Evolutionary conservation across 2,329 filamentous ascomycete genomes (phyloP), one percentile per base, ranked within the genome.

Genomic region (Calonectria fujianensis): DNA sequence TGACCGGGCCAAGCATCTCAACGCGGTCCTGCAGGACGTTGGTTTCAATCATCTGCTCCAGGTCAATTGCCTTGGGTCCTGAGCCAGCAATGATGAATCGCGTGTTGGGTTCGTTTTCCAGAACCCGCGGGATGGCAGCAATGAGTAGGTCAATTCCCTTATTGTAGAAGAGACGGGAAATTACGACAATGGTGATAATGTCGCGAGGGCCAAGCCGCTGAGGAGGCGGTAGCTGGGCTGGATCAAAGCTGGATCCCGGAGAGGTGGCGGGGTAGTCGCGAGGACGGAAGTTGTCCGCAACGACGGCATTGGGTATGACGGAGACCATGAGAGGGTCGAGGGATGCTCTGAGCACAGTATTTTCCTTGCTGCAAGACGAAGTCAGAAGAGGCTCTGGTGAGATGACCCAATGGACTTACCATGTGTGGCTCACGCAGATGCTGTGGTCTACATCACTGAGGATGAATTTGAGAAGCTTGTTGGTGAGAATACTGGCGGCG

Each of bases 71-170:
- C 85, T 99, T 98, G 6, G 97, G 97, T 0, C 97, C 97, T 0
- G 95, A 97, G 4, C 97, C 97, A 35, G 95, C 97, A 79, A 99
- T 98, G 82, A 99, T 95, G 85, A 99, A 99, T 72, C 96, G 94
- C 1, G 98, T 97, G 83, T 98, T 97, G 0, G 95, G 94, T 83
- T 99, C 95, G 18, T 93, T 92, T 65, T 95, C 94, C 35, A 98
- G 91, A 69, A 99, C 98, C 63, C 96, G 93, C 0, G 97, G 97
- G 69, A 99, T 98, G 5, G 96, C 95, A 14, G 96, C 97, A 31
- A 98, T 98, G n/a, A 99, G 91, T 0, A 99, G 91, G 84, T 99
- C 97, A 1, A 95, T 98, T 74, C 97, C 97, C 84, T 99, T 99
- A 86, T 99, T 99, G 86, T 98, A 98, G 86, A 98, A 99, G 1